phyloP scores from a whole-genome alignment of 78 protist genomes.

The Polysphondylium violaceum region DNA sequence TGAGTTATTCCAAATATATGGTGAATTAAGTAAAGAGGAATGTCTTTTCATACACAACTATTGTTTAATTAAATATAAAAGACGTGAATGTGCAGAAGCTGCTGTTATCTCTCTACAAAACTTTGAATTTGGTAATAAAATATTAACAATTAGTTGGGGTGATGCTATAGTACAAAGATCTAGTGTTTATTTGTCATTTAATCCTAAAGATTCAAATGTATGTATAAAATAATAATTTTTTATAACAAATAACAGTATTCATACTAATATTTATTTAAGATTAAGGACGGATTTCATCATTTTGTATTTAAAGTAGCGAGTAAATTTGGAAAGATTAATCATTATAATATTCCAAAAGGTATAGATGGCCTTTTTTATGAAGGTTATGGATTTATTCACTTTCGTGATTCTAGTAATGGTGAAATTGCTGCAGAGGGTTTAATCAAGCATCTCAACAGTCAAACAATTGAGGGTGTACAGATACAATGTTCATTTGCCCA shows the following conservation, averaged over 20 bases:
- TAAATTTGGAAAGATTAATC: conserved; percentile 48
- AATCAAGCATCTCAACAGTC: neutral
- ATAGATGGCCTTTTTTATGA: conserved; percentile 2
- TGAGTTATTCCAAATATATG: conserved; percentile 1
- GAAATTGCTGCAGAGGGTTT: conserved; percentile 1
- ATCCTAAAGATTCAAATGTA: neutral
- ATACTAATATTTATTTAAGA: no score
- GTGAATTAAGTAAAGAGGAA: conserved; percentile 6
- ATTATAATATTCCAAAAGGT: conserved; percentile 41
- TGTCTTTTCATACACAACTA: conserved; percentile 28
- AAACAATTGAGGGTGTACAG: conserved; percentile 7
- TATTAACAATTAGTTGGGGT: conserved; percentile 32
- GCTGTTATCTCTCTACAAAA: conserved; percentile 1
- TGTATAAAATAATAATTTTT: no score
- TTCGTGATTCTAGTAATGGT: conserved; percentile 33
- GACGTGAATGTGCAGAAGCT: conserved; percentile 11
- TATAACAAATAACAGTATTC: no score
- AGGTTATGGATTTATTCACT: conserved; percentile 53
- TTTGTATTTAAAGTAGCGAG: neutral
- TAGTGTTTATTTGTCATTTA: conserved; percentile 31
- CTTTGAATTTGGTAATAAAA: neutral
- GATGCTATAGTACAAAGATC: conserved; percentile 30
- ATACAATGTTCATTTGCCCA: conserved; percentile 36
- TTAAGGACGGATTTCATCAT: conserved; percentile 25
- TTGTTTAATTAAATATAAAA: conserved; percentile 16